Evolutionary conservation across 495 filamentous ascomycete species (phyloP), one percentile per base, ranked within the genome.

Genomic region (Thozetella sp.): DNA sequence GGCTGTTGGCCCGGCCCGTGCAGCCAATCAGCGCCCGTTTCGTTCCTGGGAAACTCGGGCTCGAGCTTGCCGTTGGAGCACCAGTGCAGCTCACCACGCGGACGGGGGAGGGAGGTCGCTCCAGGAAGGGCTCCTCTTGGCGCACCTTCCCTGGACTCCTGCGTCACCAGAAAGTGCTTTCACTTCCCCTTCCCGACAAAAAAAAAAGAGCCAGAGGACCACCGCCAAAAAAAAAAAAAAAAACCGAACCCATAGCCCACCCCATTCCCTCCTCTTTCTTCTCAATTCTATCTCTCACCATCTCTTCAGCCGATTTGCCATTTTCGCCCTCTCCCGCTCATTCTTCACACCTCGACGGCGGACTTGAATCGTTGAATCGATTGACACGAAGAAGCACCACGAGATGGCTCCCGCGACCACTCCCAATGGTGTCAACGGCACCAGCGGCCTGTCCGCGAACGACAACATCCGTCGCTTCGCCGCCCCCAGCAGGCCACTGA

Each of bases 401-500:
- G n/a, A n/a, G 50, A 83, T 83, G 80, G 72, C 79, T 73, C 67
- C 78, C 54, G 66, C 72, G 46, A 67, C 77, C 52, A 56, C 75
- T 37, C 57, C 67, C 62, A 80, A 75, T 67, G 71, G 76, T 73
- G 69, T 67, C 66, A 72, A 72, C 63, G 69, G 67, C 70, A 67
- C 73, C 51, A 78, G 71, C 69, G 76, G 71, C 50, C 70, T 81
- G 55, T 92, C 89, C 72, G 93, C 93, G 68, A 97, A 99, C 82
- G 95, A 99, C 80, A 98, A 97, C 81, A 99, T 99, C 81, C 90
- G 89, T 70, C 93, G 95, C 59, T 99, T 99, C 79, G 85, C 87
- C 60, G 92, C 95, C 69, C 94, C 96, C 58, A 97, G 92, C 79
- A 87, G 95, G 68, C 91, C 92, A 57, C 77, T 93, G 78, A 97